Base-by-base conservation (phyloP, 2,329 filamentous ascomycete species). In the Pseudogymnoascus sp. region DNA sequence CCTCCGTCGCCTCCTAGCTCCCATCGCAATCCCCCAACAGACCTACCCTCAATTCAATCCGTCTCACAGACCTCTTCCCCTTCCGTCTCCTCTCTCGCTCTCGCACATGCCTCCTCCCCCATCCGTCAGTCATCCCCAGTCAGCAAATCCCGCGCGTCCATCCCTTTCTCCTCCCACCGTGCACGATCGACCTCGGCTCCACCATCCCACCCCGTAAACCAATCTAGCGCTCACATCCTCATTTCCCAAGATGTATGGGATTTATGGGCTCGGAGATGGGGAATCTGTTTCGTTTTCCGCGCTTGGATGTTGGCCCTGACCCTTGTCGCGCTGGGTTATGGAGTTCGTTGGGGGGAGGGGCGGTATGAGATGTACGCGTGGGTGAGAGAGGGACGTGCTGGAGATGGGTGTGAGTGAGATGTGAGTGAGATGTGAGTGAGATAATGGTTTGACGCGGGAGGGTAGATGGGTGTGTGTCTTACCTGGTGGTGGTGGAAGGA, bases 321-420 rank as follows among this genome's bases (percentile, higher is more conserved):
- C 44, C 44, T 23, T 53, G 44, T 31, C 23, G 44, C 23, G 44
- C 44, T 53, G 44, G 44, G n/a, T 10, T 23, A n/a, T 25, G 18
- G 40, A 14, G 16, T 2, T 14, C 2, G 10, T n/a, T 6, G 5
- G 3, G 5, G 6, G 14, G 21, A 4, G 42, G 25, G 46, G 46
- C 25, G 46, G 46, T 28, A 53, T 53, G 46, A 53, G 46, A 53
- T 53, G 25, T 53, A 53, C 46, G 46, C 46, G 46, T 12, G 40
- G 37, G 5, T 38, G 42, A 4, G 16, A 2, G 40, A 11, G 4
- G 5, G 42, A 46, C 5, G 21, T 21, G 18, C 1, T 14, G 11
- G 21, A 21, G 28, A 11, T 31, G 21, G 21, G 21, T 23, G 21
- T 23, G 21, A 23, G 28, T 31, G 8, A 31, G 28, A 28, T 28